Base-by-base conservation (phyloP, 1,284 basidiomycete species). In the Wolfiporia cocos region DNA sequence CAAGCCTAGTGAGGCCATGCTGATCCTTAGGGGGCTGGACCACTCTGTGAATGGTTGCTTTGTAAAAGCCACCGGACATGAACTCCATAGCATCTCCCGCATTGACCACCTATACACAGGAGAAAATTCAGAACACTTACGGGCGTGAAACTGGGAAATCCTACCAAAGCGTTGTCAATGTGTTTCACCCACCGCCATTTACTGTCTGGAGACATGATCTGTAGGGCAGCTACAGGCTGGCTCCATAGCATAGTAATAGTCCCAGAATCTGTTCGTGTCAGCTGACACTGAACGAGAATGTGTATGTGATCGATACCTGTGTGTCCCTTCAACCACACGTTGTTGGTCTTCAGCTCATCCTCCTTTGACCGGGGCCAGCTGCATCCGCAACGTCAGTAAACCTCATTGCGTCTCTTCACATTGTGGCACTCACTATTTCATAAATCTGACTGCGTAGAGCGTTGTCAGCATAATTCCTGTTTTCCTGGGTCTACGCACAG, bases 281-380 rank as follows among this genome's bases (percentile, higher is more conserved):
- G 34, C 19, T 9, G 12, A 35, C n/a, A 2, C 17, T 19, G 22
- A 5, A 18, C 2, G 18, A 32, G 14, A 23, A 5, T n/a, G 19
- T 28, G 20, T 15, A n/a, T 59, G n/a, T n/a, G n/a, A n/a, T n/a
- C n/a, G n/a, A 5, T 37, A 73, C 77, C 76, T 5, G 71, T 76
- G 44, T 81, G 77, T 3, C 78, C 77, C 51, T 79, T 78, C 14
- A 79, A 57, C 77, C 75, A 79, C 18, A 80, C 73, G 30, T 74
- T 67, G 34, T 74, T 73, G 0, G 73, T 68, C 49, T 70, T 72
- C 5, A 46, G 44, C 46, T 79, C 76, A 30, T 79, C 76, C 9
- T 77, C 74, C 14, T 55, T 48, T 2, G 59, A 48, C 4, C 62
- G 58, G 6, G 64, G 64, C 39, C 61, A 55, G 36, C 63, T 65